A percentile compares a stretch with the other conserved stretches of the same genome.
Evolutionary conservation across 306 rosid genomes (phyloP).

Genomic region (Canavalia gladiata): DNA sequence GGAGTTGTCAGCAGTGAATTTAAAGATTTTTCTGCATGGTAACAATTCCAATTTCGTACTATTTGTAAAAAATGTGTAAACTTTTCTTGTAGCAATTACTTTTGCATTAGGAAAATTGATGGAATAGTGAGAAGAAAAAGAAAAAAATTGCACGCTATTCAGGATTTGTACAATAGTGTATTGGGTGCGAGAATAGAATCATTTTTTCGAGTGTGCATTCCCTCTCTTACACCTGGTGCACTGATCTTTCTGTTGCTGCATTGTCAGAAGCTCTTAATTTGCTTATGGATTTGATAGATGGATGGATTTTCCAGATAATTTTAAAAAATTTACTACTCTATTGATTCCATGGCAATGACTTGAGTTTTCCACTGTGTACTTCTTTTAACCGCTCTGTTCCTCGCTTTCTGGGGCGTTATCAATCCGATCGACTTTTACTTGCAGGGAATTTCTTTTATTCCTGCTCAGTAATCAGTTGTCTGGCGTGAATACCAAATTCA

Average conservation of each 20-base stretch:
- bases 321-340: slow-evolving; percentile 1
- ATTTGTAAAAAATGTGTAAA: slow-evolving; percentile 42
- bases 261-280: slow-evolving; percentile 43
- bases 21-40: slow-evolving; percentile 88
- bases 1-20: slow-evolving; percentile 62
- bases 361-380: background rate
- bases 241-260: slow-evolving; percentile 43
- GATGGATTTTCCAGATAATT: background rate
- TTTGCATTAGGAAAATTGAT: slow-evolving; percentile 23
- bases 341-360: background rate
- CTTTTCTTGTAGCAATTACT: slow-evolving; percentile 36
- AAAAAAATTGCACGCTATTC: slow-evolving; percentile 34
- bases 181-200: slow-evolving; percentile 42
- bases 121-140: background rate
- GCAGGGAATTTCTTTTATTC: slow-evolving; percentile 41
- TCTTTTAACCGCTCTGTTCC: slow-evolving; percentile 13
- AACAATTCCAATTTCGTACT: slow-evolving; percentile 48
- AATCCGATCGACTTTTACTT: slow-evolving; percentile 35
- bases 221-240: slow-evolving; percentile 27
- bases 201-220: slow-evolving; percentile 32
- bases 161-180: slow-evolving; percentile 44
- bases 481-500: slow-evolving; percentile 43
- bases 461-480: slow-evolving; percentile 28
- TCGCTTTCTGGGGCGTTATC: slow-evolving; percentile 37
- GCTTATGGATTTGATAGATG: slow-evolving; percentile 35